Conservation (phyloP, 768 basidiomycete species). For the Tricholoma sp. region DNA sequence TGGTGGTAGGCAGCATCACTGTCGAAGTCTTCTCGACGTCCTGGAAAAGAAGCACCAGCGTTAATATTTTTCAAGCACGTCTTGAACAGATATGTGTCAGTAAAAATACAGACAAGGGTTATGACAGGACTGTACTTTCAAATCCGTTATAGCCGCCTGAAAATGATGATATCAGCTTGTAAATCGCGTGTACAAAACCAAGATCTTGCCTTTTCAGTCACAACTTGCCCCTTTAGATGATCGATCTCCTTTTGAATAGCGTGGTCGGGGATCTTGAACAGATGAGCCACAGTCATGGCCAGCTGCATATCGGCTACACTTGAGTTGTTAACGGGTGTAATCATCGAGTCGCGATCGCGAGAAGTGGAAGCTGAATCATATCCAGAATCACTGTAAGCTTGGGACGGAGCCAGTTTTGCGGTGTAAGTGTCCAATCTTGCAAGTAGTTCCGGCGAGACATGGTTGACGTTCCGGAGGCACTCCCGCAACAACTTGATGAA, state of each 20-base stretch:
- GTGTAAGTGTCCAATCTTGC: constrained; percentile 81
- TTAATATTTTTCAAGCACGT: constrained; percentile 91
- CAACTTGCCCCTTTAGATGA: constrained; percentile 49
- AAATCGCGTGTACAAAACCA: not conserved
- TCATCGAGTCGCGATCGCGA: constrained; percentile 50
- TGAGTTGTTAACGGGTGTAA: constrained; percentile 30
- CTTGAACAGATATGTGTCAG: constrained; percentile 30
- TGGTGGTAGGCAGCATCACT: constrained; percentile 79
- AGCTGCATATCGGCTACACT: constrained; percentile 75
- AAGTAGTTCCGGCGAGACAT: constrained; percentile 80
- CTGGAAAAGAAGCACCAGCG: constrained; percentile 78
- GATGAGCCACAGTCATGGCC: constrained; percentile 57
- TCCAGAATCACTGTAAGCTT: constrained; percentile 56
- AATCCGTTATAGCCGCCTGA: constrained; percentile 79
- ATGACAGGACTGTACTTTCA: constrained; percentile 55
- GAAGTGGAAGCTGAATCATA: constrained; percentile 61
- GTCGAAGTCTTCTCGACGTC: constrained; percentile 82
- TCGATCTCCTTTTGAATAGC: constrained; percentile 74
- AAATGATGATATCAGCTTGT: not conserved
- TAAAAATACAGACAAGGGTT: constrained; percentile 11
- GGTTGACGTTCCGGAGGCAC: constrained; percentile 63
- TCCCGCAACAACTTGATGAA: constrained; percentile 88
- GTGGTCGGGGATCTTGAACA: constrained; percentile 72
- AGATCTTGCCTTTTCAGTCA: constrained; percentile 64
- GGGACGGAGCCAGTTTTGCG: constrained; percentile 67